Evolutionary conservation across 805 yeast genomes (phyloP).

Genomic region (Schwanniomyces yamadae): DNA sequence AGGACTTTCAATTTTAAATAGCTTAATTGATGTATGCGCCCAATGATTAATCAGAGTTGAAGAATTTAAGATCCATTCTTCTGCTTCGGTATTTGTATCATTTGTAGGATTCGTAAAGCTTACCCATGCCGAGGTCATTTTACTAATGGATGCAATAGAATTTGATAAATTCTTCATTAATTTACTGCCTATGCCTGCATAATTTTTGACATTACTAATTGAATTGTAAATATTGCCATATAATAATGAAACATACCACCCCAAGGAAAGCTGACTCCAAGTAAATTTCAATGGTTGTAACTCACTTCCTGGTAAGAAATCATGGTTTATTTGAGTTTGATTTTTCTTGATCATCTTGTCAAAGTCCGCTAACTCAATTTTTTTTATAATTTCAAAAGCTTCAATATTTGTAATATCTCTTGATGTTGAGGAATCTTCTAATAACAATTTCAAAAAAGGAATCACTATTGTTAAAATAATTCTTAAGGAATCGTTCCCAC

Average conservation of each 20-base stretch:
- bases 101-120: conserved; percentile 24
- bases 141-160: conserved; percentile 36
- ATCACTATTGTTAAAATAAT: conserved; percentile 41
- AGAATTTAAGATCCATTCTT: conserved; percentile 26
- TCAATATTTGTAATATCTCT: conserved; percentile 19
- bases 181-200: conserved; percentile 24
- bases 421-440: conserved; percentile 27
- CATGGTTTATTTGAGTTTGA: conserved; percentile 34
- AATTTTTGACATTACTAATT: conserved; percentile 16
- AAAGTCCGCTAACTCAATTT: conserved; percentile 41
- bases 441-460: conserved; percentile 29
- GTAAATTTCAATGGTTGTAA: conserved; percentile 49
- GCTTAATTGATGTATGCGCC: conserved; percentile 48
- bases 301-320: conserved; percentile 43
- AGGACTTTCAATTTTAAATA: conserved; percentile 44
- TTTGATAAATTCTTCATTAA: conserved; percentile 41
- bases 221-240: conserved; percentile 56
- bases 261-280: conserved; percentile 65
- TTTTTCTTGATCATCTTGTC: conserved; percentile 16
- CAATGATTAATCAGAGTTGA: conserved; percentile 47
- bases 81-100: conserved; percentile 12
- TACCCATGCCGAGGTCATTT: conserved; percentile 39
- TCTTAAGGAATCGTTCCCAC: conserved; percentile 51
- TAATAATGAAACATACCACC: conserved; percentile 71
- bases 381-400: conserved; percentile 32